phyloP scores from a whole-genome alignment of 1,284 basidiomycete genomes.

The Taiwanofungus camphoratus region DNA sequence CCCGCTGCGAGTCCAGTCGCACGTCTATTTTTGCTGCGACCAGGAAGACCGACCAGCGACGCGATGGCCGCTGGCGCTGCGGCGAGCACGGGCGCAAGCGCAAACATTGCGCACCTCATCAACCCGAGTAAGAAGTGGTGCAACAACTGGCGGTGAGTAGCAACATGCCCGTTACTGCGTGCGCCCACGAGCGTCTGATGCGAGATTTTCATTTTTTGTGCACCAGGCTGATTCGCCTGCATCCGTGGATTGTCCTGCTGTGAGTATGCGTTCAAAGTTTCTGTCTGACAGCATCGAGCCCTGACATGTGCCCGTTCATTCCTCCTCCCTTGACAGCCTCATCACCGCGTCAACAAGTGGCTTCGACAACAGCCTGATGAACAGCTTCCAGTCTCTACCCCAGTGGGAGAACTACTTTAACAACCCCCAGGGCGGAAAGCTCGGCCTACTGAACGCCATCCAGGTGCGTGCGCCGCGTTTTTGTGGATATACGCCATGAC shows the following conservation, averaged over 20 bases:
- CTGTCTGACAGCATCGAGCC: slow-evolving; percentile 20
- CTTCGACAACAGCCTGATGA: slow-evolving; percentile 76
- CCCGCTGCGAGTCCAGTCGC: neutral
- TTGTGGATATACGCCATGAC: too few species aligned
- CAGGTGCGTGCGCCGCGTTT: too few species aligned
- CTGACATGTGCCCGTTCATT: slow-evolving; percentile 5
- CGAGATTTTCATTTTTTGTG: neutral
- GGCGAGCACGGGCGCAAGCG: neutral
- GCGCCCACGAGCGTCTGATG: too few species aligned
- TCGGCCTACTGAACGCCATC: slow-evolving; percentile 73
- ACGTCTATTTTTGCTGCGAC: too few species aligned
- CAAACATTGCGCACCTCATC: slow-evolving; percentile 45
- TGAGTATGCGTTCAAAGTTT: slow-evolving; percentile 24
- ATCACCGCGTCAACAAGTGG: slow-evolving; percentile 75
- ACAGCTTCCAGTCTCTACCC: slow-evolving; percentile 59
- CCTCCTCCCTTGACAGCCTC: too few species aligned
- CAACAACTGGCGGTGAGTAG: slow-evolving; percentile 60
- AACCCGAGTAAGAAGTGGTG: slow-evolving; percentile 66
- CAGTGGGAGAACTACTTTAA: slow-evolving; percentile 60
- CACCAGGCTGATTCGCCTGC: slow-evolving; percentile 51
- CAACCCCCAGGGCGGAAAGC: slow-evolving; percentile 46
- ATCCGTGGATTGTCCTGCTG: slow-evolving; percentile 66
- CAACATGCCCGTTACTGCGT: too few species aligned
- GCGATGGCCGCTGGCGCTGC: neutral
- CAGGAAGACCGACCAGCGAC: neutral